Conservation (phyloP, 1,284 basidiomycete genomes). For the Phellopilus nigrolimitatus region DNA sequence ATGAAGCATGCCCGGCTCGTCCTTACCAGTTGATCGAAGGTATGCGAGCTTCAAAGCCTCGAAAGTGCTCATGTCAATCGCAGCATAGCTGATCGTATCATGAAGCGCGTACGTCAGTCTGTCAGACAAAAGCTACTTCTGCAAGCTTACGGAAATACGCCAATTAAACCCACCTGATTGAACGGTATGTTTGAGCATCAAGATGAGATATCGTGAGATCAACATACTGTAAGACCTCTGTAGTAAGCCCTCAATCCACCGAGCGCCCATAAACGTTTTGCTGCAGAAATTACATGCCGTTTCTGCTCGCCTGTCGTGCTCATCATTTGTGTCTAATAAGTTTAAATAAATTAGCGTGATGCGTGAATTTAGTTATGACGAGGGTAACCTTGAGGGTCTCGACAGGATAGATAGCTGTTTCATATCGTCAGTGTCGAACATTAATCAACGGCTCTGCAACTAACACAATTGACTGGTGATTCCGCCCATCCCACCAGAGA, state of each 20-base stretch:
- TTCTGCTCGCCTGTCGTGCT: slow-evolving; percentile 66
- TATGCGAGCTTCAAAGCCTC: slow-evolving; percentile 88
- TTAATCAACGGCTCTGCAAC: slow-evolving; percentile 27
- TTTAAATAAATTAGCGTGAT: slow-evolving; percentile 13
- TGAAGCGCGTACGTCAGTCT: slow-evolving; percentile 15
- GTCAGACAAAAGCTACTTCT: slow-evolving; percentile 3
- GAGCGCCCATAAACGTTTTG: slow-evolving; percentile 69
- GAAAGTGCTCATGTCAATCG: slow-evolving; percentile 94
- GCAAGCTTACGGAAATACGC: slow-evolving; percentile 78
- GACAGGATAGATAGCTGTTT: slow-evolving; percentile 79
- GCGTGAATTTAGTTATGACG: slow-evolving; percentile 2
- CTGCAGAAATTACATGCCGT: slow-evolving; percentile 53
- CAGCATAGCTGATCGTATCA: slow-evolving; percentile 56
- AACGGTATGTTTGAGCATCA: slow-evolving; percentile 4
- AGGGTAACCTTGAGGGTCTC: slow-evolving; percentile 73
- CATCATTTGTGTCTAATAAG: slow-evolving; percentile 85
- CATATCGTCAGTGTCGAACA: neutral
- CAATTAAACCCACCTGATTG: slow-evolving; percentile 76
- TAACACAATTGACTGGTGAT: slow-evolving; percentile 88
- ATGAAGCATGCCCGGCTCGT: slow-evolving; percentile 81
- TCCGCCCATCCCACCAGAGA: slow-evolving; percentile 94
- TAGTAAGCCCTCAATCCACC: slow-evolving; percentile 87
- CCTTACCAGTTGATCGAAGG: slow-evolving; percentile 70
- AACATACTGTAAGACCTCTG: slow-evolving; percentile 82
- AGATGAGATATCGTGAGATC: neutral